Evolutionary conservation across 176 grass and related monocot species (phyloP), one percentile per base, ranked within the genome.

Genomic region (Thinopyrum elongatum): DNA sequence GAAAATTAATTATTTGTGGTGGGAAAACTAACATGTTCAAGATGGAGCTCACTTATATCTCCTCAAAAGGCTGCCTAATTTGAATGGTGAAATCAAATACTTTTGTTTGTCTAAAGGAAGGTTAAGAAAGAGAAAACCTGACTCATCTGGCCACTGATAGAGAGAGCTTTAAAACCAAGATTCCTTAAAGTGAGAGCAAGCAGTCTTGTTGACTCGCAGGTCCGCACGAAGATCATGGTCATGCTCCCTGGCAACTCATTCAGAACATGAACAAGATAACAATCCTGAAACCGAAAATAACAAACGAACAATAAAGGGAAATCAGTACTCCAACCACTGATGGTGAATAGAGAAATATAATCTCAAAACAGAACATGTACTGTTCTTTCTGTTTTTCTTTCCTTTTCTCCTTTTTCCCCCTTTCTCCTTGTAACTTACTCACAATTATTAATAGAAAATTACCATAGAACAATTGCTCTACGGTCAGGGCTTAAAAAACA

Each of bases 71-170:
- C 75, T 31, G 25, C 5, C 11, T 62, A 65, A 65, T 4, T 1
- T 86, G 23, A 72, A 65, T 78, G 65, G 42, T 80, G 53, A 7
- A 30, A 74, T 38, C 12, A 63, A 26, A 60, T 69, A 81, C 22
- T 78, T 77, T 88, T 70, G 5, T 8, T 36, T 27, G 5, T 57
- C 21, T 57, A 6, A 58, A 22, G 21, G 9, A 21, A 65, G 68
- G 66, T 60, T 27, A 61, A 82, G 13, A 80, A 71, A 41, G n/a
- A 7, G n/a, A 7, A 72, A 84, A 98, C 92, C 90, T 98, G 91
- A 79, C 80, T 92, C 96, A 98, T 95, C 65, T 95, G 95, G 61
- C 93, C 91, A 74, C 91, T 95, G 65, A 98, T 93, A 80, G 95
- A 92, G 25, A 95, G 92, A 60, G 93, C 93, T 77, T 87, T 95